Conservation (phyloP, 345 rosid species). For the Lepidium aucheri region DNA sequence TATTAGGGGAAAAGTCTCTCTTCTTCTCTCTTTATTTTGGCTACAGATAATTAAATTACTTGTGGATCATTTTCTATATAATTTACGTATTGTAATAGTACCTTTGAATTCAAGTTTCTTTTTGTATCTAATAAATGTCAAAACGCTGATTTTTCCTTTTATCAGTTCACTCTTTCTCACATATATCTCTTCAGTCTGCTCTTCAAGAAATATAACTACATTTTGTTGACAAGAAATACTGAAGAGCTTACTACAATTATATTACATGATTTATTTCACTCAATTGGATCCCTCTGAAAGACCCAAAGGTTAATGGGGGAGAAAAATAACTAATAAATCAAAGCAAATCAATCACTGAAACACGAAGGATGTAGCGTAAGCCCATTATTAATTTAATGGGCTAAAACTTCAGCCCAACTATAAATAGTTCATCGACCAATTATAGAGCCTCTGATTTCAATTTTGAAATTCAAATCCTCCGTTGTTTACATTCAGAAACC, state of each 20-base stretch:
- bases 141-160: not conserved
- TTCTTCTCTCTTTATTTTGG: conserved; percentile 13
- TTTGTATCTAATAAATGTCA: conserved; percentile 24
- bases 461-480: not conserved
- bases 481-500: not conserved
- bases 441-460: not conserved
- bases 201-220: too few relatives aligned
- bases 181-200: not conserved
- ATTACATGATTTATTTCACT: too few relatives aligned
- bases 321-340: not conserved
- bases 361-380: not conserved
- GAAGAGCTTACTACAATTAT: too few relatives aligned
- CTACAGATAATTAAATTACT: conserved; percentile 8
- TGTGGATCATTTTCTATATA: conserved; percentile 13
- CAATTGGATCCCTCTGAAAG: too few relatives aligned
- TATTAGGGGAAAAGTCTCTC: not conserved
- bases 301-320: not conserved
- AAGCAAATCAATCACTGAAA: not conserved
- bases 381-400: not conserved
- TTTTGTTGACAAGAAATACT: too few relatives aligned
- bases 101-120: conserved; percentile 3
- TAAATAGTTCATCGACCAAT: not conserved
- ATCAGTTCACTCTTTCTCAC: not conserved
- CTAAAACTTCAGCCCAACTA: not conserved
- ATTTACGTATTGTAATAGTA: conserved; percentile 17